Percentiles rank a stretch among this genome's conserved stretches.
These are phyloP conservation scores for Parietaria judaica DNA, from an alignment of 306 rosid genomes.

Conservation along the genomic window DNA sequence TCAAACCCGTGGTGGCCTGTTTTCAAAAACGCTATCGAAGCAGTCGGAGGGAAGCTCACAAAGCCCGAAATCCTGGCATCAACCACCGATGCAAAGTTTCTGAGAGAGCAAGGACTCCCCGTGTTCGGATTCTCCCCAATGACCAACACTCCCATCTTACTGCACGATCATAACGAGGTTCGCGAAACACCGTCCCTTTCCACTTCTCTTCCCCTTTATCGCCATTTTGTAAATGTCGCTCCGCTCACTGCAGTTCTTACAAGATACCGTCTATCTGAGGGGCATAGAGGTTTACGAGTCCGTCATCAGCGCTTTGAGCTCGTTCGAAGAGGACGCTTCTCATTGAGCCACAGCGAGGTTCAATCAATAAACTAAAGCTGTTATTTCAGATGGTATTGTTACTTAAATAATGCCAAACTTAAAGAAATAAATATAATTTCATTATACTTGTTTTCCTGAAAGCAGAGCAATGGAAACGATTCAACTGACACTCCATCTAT, in stretches of 20 bases:
- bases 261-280: conserved; percentile 55
- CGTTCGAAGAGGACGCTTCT: conserved; percentile 30
- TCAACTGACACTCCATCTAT: too few species aligned
- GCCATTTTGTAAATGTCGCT: too few species aligned
- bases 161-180: conserved; percentile 95
- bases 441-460: too few species aligned
- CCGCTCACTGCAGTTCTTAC: conserved; percentile 47
- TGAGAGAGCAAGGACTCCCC: conserved; percentile 75
- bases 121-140: conserved; percentile 88
- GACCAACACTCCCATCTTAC: conserved; percentile 79
- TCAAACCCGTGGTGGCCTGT: conserved; percentile 93
- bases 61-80: conserved; percentile 80
- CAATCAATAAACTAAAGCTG: too few species aligned
- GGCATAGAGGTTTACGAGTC: conserved; percentile 86
- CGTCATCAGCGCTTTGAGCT: conserved; percentile 70
- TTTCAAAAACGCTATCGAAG: conserved; percentile 54
- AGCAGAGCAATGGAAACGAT: too few species aligned
- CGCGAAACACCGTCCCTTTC: conserved; percentile 1
- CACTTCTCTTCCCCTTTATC: too few species aligned
- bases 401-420: too few species aligned
- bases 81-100: conserved; percentile 63
- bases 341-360: conserved; percentile 8
- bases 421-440: too few species aligned
- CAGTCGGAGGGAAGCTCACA: conserved; percentile 69
- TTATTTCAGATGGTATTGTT: too few species aligned